phyloP scores from a whole-genome alignment of 306 rosid species.

The Gleditsia sinensis region DNA sequence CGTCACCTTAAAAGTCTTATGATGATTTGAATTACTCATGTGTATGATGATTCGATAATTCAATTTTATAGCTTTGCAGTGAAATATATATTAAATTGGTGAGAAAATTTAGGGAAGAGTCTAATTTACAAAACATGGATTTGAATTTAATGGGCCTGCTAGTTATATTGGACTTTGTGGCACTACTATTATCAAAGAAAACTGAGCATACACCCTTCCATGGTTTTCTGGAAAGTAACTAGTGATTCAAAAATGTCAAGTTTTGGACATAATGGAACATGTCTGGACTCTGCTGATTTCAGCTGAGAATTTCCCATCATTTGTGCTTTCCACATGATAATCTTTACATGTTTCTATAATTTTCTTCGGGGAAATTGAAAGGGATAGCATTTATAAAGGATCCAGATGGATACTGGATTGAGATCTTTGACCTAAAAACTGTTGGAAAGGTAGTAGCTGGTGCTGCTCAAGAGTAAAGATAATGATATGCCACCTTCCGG shows the following conservation, averaged over 20 bases:
- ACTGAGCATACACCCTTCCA: constrained; percentile 25
- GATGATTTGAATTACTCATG: background rate
- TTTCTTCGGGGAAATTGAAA: constrained; percentile 83
- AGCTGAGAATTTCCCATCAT: background rate
- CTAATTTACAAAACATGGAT: constrained; percentile 23
- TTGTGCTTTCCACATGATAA: background rate
- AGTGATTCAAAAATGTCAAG: constrained; percentile 12
- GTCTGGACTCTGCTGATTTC: constrained; percentile 1
- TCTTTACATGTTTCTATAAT: too few species aligned
- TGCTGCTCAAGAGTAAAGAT: constrained; percentile 51
- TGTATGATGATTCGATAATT: constrained; percentile 7
- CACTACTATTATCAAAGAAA: too few species aligned
- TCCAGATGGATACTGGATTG: constrained; percentile 98
- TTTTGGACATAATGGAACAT: background rate
- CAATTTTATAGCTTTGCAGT: background rate
- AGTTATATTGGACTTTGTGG: too few species aligned
- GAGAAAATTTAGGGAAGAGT: background rate
- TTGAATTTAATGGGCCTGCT: constrained; percentile 8
- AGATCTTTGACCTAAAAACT: constrained; percentile 75
- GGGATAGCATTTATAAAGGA: constrained; percentile 93
- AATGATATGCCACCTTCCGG: constrained; percentile 33
- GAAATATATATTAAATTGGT: constrained; percentile 11
- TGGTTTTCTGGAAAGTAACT: constrained; percentile 14
- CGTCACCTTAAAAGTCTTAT: background rate
- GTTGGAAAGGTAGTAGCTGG: constrained; percentile 46